Evolutionary conservation across 192 early-diverging fungal genomes (phyloP).

Genomic region (Lunasporangiospora selenospora): DNA sequence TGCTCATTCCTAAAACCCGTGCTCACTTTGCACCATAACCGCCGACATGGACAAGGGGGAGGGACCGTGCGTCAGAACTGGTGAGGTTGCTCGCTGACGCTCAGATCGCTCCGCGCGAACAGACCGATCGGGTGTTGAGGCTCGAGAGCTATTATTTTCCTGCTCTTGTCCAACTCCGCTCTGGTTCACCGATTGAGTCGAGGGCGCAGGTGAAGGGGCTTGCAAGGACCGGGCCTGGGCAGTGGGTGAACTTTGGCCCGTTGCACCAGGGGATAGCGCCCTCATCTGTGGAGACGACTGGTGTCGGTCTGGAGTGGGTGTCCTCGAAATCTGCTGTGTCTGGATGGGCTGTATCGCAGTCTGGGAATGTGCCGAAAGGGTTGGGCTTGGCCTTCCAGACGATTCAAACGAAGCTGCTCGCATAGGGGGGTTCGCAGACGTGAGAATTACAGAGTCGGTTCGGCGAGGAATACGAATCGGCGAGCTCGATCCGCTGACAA

Average conservation of each 20-base stretch:
- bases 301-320: conserved; percentile 40
- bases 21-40: conserved; percentile 10
- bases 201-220: conserved; percentile 40
- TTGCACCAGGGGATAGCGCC: conserved; percentile 17
- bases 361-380: conserved; percentile 23
- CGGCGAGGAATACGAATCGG: conserved; percentile 29
- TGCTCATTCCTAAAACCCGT: no score
- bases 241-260: conserved; percentile 28
- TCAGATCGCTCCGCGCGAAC: conserved; percentile 16
- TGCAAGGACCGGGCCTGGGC: conserved; percentile 16
- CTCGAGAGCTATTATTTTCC: conserved; percentile 25
- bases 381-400: conserved; percentile 41
- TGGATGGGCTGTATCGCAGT: conserved; percentile 30
- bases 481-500: conserved; percentile 4
- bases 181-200: conserved; percentile 15
- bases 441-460: conserved; percentile 43
- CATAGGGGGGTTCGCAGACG: conserved; percentile 14
- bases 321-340: conserved; percentile 33
- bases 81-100: conserved; percentile 35
- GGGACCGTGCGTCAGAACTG: conserved; percentile 38
- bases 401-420: conserved; percentile 39
- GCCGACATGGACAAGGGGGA: conserved; percentile 41
- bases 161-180: conserved; percentile 30
- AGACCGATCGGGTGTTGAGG: conserved; percentile 30
- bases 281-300: background rate